Evolutionary conservation across 1,284 basidiomycete species (phyloP), one percentile per base, ranked within the genome.

Genomic region (Afroboletus lepidellus): DNA sequence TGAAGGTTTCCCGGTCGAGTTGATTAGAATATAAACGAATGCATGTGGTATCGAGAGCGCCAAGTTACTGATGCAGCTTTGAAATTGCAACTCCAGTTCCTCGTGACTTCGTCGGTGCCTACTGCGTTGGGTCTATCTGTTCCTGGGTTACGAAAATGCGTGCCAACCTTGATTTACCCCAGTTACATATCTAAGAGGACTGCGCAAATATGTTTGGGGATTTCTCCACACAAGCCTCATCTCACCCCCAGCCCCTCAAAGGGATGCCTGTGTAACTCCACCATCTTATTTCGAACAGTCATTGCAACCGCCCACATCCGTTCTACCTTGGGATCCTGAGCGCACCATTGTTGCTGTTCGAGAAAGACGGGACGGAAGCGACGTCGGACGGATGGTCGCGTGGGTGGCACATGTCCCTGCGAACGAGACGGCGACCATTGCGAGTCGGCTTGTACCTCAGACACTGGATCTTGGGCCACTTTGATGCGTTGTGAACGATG

Each of bases 281-380:
- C 38, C 66, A 65, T 61, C 48, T 53, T 44, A 3, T 53, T 32
- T 20, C 57, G 43, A 45, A 57, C 49, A 0, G n/a, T 29, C 24
- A 46, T 42, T 13, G 62, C 67, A 25, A 15, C 50, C 3, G 46
- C 55, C 66, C 69, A 67, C 36, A 67, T 55, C 24, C 45, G 55
- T 30, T 63, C 60, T 13, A 64, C 58, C 39, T 67, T 70, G 30
- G 62, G 67, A 50, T 67, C 69, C 29, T 51, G 57, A n/a, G 57
- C 55, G 5, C 38, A 54, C 66, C 66, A 67, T 15, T 71, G 66
- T 27, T 69, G 56, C 12, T 65, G 67, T 20, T 70, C 67, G 11
- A 70, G 49, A 43, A 69, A 71, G 39, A 67, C 48, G 16, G 27
- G 41, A 5, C 41, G 27, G n/a, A 42, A 42, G 18, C 41, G 60